Evolutionary conservation across 257 asterid species (phyloP).

Genomic region (Oldenlandia corymbosa): DNA sequence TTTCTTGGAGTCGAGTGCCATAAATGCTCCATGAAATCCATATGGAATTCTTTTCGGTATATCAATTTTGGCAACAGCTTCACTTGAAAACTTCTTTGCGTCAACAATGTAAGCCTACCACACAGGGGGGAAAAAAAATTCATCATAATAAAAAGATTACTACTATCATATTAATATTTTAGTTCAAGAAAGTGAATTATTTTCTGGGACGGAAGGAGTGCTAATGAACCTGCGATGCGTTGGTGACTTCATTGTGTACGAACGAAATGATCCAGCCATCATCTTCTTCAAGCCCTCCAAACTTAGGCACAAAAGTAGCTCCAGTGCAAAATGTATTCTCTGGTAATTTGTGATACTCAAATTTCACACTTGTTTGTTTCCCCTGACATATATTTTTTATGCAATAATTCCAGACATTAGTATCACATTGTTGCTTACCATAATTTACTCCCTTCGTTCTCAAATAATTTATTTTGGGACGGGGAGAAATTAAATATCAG

Average conservation of each 20-base stretch:
- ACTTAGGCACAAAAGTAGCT: constrained; percentile 35
- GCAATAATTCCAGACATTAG: no score
- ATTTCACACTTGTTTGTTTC: constrained; percentile 19
- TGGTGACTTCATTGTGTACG: constrained; percentile 38
- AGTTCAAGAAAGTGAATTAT: no score
- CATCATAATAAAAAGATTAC: no score
- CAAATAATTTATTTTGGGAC: no score
- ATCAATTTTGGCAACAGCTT: constrained; percentile 23
- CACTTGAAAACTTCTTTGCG: constrained; percentile 26
- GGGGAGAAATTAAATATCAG: no score
- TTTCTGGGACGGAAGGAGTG: no score
- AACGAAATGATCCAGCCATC: constrained; percentile 52
- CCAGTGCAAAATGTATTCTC: constrained; percentile 50
- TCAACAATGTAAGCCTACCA: constrained; percentile 30
- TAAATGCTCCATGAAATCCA: constrained; percentile 35
- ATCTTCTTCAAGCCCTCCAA: constrained; percentile 38
- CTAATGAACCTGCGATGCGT: constrained; percentile 35
- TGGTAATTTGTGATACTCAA: constrained; percentile 40
- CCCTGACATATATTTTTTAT: not conserved
- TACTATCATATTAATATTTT: no score
- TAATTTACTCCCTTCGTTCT: no score
- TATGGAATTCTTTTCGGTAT: constrained; percentile 35
- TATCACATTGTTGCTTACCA: no score
- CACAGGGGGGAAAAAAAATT: not conserved
- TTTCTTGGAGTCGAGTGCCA: constrained; percentile 1